A percentile compares a stretch with the other conserved stretches of the same genome.
Conservation (phyloP, 805 yeast species). For the Saccharomycopsis fibuligera region DNA sequence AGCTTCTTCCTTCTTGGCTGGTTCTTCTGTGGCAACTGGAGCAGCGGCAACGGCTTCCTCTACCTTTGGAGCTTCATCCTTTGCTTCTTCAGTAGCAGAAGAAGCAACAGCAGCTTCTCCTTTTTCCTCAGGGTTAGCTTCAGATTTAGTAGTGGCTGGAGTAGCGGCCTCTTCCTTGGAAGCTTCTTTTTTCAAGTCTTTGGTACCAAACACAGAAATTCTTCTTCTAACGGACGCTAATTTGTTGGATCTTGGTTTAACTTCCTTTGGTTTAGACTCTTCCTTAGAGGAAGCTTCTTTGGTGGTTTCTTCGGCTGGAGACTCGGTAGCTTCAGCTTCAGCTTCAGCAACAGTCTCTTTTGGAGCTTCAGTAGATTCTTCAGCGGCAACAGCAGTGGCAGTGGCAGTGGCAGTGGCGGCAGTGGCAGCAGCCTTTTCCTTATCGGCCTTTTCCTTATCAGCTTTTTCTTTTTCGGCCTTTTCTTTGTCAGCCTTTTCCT, state of each 20-base stretch:
- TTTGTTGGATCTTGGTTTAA: constrained; percentile 3
- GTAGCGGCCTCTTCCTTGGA: constrained; percentile 13
- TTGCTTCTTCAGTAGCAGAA: constrained; percentile 6
- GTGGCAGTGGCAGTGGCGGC: constrained; percentile 1
- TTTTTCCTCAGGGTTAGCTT: constrained; percentile 14
- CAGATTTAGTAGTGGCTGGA: constrained; percentile 15
- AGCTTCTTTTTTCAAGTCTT: constrained; percentile 3
- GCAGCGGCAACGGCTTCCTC: constrained; percentile 23
- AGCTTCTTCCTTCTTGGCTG: constrained; percentile 17
- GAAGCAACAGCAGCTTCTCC: constrained; percentile 16
- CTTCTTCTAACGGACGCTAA: constrained; percentile 16
- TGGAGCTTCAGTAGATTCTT: constrained; percentile 22
- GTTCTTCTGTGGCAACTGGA: constrained; percentile 23
- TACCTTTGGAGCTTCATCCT: constrained; percentile 4
- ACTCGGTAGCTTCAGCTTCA: constrained; percentile 20
- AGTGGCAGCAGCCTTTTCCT: constrained; percentile 3
- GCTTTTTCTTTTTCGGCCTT: not conserved
- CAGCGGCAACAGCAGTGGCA: constrained; percentile 27
- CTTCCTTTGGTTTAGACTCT: constrained; percentile 15
- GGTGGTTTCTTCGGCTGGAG: constrained; percentile 21
- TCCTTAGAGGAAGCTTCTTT: constrained; percentile 18
- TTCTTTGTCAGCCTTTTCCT: constrained; percentile 2
- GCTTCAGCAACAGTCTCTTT: constrained; percentile 20
- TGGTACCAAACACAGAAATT: constrained; percentile 17
- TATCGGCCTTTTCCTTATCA: constrained; percentile 5